Base-by-base conservation (phyloP, 2,329 filamentous ascomycete species). In the Lasiodiplodia citricola region DNA sequence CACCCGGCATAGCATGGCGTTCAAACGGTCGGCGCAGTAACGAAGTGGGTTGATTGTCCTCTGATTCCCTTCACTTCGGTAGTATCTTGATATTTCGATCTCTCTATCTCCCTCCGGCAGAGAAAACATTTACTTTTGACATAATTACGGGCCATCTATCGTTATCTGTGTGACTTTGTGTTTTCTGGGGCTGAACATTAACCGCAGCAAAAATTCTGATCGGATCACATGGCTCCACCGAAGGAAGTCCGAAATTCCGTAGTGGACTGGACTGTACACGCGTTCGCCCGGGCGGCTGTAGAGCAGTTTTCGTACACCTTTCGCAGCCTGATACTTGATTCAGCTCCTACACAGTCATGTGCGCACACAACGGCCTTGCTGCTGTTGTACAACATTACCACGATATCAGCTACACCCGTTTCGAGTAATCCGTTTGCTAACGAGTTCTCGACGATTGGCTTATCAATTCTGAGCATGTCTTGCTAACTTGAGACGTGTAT, bases 1-100 rank as follows among this genome's bases (percentile, higher is more conserved):
- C 25, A 31, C 14, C 50, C 51, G 65, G 65, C 65, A 67, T 67
- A 67, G 65, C 65, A 67, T 57, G 65, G 65, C 28, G 65, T 67
- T 67, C 35, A 14, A 16, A 47, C 25, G 63, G 44, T 28, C 25
- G 52, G 63, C 63, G 63, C 28, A 66, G 63, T 35, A 31, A 66
- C 21, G 50, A 55, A 66, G 52, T 56, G 63, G 63, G 31, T 66
- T 54, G 16, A 25, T 54, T 44, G 13, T 38, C 23, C 8, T 8
- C 18, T 7, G 50, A 21, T 55, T 44, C 21, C 31, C 25, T 28
- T 66, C 63, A 18, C 5, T 21, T 66, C 51, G 63, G 52, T 66
- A 55, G 37, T 28, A 13, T 31, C 6, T 66, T 66, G 63, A 8
- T 56, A 23, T 7, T 44, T 56, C 21, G 25, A 31, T 66, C 14